Evolutionary conservation across 2,329 filamentous ascomycete genomes (phyloP).

Genomic region (Tolypocladium album): DNA sequence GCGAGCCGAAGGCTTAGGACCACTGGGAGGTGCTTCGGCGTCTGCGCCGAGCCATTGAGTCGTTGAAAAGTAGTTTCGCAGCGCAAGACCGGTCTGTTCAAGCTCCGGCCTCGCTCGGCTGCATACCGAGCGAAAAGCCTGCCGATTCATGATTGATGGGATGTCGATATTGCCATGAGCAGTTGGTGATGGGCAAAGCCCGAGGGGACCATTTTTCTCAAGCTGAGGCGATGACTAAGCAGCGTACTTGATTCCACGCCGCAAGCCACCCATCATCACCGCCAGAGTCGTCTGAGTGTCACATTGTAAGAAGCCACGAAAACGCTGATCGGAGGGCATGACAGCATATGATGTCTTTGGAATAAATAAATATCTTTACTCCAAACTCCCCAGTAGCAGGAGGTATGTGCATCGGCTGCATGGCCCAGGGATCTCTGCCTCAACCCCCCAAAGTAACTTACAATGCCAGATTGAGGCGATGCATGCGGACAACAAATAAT

Average conservation of each 20-base stretch:
- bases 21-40: slow-evolving; percentile 8
- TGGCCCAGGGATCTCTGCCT: neutral
- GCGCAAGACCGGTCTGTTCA: slow-evolving; percentile 16
- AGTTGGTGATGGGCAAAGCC: neutral
- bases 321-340: neutral
- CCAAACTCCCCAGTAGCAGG: slow-evolving; percentile 2
- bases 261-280: neutral
- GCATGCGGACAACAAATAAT: neutral
- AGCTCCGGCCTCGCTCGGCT: slow-evolving; percentile 23
- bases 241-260: neutral
- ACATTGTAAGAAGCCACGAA: neutral
- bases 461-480: neutral
- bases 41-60: slow-evolving; percentile 22
- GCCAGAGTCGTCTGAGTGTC: neutral
- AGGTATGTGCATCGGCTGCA: neutral
- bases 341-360: neutral
- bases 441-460: neutral
- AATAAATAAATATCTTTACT: neutral
- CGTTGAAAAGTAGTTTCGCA: slow-evolving; percentile 25
- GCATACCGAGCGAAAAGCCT: slow-evolving; percentile 26
- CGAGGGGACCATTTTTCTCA: neutral
- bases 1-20: slow-evolving; percentile 13
- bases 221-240: neutral
- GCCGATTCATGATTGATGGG: slow-evolving; percentile 23
- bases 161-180: neutral